A percentile compares a stretch with the other conserved stretches of the same genome.
Evolutionary conservation across 805 yeast genomes (phyloP).

Genomic region (Kuraishia ogatae): DNA sequence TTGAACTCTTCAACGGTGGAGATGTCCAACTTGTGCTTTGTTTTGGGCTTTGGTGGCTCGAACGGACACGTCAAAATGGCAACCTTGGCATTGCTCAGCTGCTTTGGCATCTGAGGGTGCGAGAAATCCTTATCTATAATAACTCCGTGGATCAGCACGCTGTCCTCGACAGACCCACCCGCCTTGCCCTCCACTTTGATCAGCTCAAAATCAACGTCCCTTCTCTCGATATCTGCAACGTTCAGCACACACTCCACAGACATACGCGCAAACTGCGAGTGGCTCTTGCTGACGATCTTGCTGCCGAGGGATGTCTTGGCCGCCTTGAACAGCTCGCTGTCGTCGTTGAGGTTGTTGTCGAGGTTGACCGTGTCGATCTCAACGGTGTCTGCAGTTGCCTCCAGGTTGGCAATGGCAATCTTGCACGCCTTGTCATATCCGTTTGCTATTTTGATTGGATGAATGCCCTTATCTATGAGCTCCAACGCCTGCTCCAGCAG

Average conservation of each 20-base stretch:
- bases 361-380: conserved; percentile 36
- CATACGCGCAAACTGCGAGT: conserved; percentile 89
- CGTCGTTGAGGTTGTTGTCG: conserved; percentile 20
- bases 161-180: conserved; percentile 89
- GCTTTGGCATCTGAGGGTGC: conserved; percentile 96
- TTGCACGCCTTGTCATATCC: conserved; percentile 97
- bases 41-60: conserved; percentile 99
- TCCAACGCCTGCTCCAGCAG: conserved; percentile 90
- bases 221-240: conserved; percentile 86
- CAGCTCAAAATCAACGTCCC: conserved; percentile 94
- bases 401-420: conserved; percentile 74
- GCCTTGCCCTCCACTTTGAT: conserved; percentile 93
- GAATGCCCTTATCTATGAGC: conserved; percentile 92
- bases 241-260: conserved; percentile 94
- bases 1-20: conserved; percentile 90
- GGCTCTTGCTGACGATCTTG: conserved; percentile 89
- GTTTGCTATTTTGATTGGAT: conserved; percentile 93
- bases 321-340: conserved; percentile 69
- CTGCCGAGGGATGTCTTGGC: conserved; percentile 94
- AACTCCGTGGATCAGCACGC: conserved; percentile 82
- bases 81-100: conserved; percentile 68
- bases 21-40: conserved; percentile 94
- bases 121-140: conserved; percentile 93
- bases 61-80: conserved; percentile 98
- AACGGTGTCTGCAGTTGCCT: conserved; percentile 63